A percentile compares a stretch with the other conserved stretches of the same genome.
These are phyloP conservation scores for Neofusicoccum kwambonambiense DNA, from an alignment of 2,329 filamentous ascomycete genomes.

Conservation along the genomic window DNA sequence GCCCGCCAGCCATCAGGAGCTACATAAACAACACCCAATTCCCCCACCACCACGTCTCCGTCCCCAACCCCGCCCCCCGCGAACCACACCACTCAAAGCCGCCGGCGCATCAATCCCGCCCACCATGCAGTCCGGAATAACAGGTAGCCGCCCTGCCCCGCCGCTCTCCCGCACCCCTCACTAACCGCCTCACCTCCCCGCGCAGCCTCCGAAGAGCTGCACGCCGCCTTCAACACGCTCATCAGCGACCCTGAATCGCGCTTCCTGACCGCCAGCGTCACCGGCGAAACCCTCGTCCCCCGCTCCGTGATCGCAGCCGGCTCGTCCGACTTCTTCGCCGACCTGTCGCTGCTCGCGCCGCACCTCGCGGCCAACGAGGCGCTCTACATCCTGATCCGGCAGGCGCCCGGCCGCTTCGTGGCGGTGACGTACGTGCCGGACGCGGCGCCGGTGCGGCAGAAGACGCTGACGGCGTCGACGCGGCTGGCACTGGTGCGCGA, in stretches of 20 bases:
- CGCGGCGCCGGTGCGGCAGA: constrained; percentile 74
- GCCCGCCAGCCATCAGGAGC: constrained; percentile 14
- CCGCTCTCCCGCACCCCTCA: constrained; percentile 12
- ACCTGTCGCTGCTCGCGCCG: constrained; percentile 61
- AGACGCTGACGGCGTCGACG: constrained; percentile 82
- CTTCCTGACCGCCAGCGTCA: constrained; percentile 70
- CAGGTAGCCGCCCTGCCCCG: constrained; percentile 50
- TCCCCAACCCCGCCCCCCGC: not conserved
- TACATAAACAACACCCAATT: constrained; percentile 12
- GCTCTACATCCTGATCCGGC: constrained; percentile 71
- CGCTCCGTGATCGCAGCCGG: constrained; percentile 52
- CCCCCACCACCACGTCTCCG: not conserved
- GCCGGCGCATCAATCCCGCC: not conserved
- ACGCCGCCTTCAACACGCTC: constrained; percentile 69
- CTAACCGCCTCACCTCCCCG: constrained; percentile 23
- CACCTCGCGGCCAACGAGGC: constrained; percentile 66
- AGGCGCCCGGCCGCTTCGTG: constrained; percentile 43
- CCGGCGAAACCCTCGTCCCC: constrained; percentile 66
- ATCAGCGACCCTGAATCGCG: constrained; percentile 62
- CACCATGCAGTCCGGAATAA: constrained; percentile 76
- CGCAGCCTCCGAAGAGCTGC: constrained; percentile 74
- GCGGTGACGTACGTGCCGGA: constrained; percentile 80
- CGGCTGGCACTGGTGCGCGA: constrained; percentile 73
- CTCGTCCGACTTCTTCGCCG: constrained; percentile 59
- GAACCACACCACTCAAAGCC: not conserved